These are phyloP conservation scores for Aleurites moluccanus DNA, from an alignment of 441 rosid species.

Conservation along the genomic window DNA sequence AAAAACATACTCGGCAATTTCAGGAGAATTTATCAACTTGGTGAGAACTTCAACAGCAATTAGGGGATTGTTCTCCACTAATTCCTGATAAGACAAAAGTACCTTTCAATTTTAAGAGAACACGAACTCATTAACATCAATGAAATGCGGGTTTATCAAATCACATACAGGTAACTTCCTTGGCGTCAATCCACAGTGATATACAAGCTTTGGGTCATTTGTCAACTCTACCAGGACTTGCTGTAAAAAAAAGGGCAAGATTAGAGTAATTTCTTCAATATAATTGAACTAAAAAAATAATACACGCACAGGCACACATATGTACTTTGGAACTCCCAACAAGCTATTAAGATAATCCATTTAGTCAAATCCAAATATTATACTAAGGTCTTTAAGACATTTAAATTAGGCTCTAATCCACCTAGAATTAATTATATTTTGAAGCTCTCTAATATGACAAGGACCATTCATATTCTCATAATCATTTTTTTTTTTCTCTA, in stretches of 20 bases:
- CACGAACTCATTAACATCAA: background rate
- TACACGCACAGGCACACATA: background rate
- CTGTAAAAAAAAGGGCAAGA: constrained; percentile 37
- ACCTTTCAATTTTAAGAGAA: constrained; percentile 24
- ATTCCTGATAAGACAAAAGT: constrained; percentile 54
- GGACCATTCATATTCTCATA: background rate
- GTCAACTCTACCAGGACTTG: constrained; percentile 69
- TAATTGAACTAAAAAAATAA: background rate
- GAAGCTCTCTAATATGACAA: background rate
- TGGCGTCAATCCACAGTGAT: constrained; percentile 90
- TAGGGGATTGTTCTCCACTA: constrained; percentile 93
- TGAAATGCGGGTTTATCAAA: constrained; percentile 3
- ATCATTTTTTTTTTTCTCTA: background rate
- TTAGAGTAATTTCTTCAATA: constrained; percentile 20
- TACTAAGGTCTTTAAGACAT: background rate
- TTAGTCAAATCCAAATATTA: background rate
- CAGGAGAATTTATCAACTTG: constrained; percentile 78
- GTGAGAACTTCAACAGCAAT: constrained; percentile 95
- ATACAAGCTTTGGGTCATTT: constrained; percentile 88
- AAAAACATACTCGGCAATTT: constrained; percentile 75
- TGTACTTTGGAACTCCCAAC: background rate
- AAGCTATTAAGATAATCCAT: constrained; percentile 9
- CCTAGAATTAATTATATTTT: background rate
- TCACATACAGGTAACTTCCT: constrained; percentile 80
- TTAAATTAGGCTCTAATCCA: background rate